Conservation (phyloP, 108 stramenopile species). For the Schizochytrium sp. region DNA sequence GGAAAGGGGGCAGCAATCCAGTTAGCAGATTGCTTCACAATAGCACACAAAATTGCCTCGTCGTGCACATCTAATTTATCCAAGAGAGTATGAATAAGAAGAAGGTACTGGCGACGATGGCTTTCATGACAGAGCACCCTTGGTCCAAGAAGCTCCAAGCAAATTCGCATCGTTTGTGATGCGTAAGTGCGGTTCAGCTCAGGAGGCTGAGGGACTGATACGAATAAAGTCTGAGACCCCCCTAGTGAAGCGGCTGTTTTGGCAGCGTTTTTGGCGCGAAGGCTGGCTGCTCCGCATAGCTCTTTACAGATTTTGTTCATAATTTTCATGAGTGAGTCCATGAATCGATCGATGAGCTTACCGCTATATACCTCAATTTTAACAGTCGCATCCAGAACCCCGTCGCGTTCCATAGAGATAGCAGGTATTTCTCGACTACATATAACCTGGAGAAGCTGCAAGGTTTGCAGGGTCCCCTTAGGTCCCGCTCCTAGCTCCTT, state of each 20-base stretch:
- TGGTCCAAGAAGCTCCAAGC: background rate
- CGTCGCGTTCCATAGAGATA: background rate
- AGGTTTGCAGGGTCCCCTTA: slow-evolving; percentile 9
- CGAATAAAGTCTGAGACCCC: slow-evolving; percentile 17
- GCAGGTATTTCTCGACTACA: background rate
- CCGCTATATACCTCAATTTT: slow-evolving; percentile 28
- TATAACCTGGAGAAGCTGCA: slow-evolving; percentile 23
- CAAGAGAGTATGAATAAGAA: background rate
- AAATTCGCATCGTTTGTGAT: background rate
- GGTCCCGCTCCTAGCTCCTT: slow-evolving; percentile 35
- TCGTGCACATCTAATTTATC: slow-evolving; percentile 23
- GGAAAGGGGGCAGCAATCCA: slow-evolving; percentile 36
- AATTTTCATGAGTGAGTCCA: slow-evolving; percentile 24
- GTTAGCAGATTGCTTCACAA: background rate
- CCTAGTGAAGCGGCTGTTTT: slow-evolving; percentile 19
- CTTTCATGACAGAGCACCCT: background rate
- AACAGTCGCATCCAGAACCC: background rate
- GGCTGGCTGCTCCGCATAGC: background rate
- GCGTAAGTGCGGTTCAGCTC: background rate
- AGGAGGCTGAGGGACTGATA: background rate
- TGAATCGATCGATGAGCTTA: slow-evolving; percentile 32
- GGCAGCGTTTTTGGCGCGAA: background rate
- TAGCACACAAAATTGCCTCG: slow-evolving; percentile 1
- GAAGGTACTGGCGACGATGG: slow-evolving; percentile 11
- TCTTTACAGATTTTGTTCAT: slow-evolving; percentile 47